Conservation (phyloP, 192 early-diverging fungal genomes). For the Umbelopsis ramanniana region DNA sequence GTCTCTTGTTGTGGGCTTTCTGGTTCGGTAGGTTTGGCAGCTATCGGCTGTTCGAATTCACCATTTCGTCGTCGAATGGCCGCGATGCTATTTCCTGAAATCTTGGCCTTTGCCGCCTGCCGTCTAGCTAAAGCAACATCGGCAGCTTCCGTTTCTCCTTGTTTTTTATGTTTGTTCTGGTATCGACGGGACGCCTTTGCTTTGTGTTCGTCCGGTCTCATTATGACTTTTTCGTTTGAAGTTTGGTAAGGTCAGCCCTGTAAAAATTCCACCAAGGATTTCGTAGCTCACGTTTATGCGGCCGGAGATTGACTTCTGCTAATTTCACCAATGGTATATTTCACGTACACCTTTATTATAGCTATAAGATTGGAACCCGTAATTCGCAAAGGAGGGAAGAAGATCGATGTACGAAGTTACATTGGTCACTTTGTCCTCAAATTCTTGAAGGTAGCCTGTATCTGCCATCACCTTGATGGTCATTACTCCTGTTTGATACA, state of each 20-base stretch:
- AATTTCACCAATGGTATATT: too few species aligned
- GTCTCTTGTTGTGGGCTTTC: slow-evolving; percentile 1
- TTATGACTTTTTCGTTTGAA: not conserved
- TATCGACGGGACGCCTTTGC: slow-evolving; percentile 37
- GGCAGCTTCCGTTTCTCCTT: slow-evolving; percentile 29
- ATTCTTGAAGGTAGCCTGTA: too few species aligned
- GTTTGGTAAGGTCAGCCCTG: not conserved
- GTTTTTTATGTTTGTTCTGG: slow-evolving; percentile 32
- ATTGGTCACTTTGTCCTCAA: too few species aligned
- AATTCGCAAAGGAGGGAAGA: too few species aligned
- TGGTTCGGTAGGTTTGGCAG: not conserved
- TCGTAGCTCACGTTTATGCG: too few species aligned
- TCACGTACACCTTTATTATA: too few species aligned
- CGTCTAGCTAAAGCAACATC: slow-evolving; percentile 27
- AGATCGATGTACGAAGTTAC: too few species aligned
- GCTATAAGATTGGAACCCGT: too few species aligned
- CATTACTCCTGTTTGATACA: too few species aligned
- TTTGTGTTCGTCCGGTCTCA: slow-evolving; percentile 44
- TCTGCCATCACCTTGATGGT: too few species aligned
- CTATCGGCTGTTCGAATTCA: slow-evolving; percentile 12
- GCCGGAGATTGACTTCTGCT: too few species aligned
- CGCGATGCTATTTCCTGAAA: slow-evolving; percentile 26
- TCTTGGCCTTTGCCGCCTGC: slow-evolving; percentile 13
- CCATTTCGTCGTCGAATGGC: slow-evolving; percentile 40
- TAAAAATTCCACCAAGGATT: not conserved